Evolutionary conservation across 371 early-diverging fungal species (phyloP).

Genomic region (Smittium culicis): DNA sequence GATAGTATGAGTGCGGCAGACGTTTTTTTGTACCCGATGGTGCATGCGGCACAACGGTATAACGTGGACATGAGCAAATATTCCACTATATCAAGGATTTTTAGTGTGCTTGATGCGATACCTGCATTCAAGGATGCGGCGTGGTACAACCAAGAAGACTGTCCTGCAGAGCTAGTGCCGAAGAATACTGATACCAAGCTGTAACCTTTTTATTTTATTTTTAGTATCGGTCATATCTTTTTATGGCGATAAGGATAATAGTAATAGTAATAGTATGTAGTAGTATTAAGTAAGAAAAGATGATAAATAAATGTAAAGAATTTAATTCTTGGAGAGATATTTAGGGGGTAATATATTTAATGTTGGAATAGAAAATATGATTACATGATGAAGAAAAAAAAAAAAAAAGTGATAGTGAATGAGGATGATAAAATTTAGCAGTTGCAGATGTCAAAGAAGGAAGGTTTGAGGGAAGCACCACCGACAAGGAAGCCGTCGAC

Average conservation of each 20-base stretch:
- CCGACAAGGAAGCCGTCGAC: conserved; percentile 99
- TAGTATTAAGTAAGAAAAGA: too few relatives aligned
- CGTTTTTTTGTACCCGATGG: conserved; percentile 62
- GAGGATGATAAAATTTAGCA: too few relatives aligned
- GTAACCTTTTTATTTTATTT: too few relatives aligned
- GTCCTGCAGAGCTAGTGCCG: conserved; percentile 37
- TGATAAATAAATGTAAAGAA: too few relatives aligned
- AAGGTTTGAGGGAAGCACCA: conserved; percentile 90
- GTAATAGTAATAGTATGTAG: too few relatives aligned
- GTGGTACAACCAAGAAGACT: conserved; percentile 60
- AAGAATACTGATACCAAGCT: too few relatives aligned
- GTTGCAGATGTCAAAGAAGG: conserved; percentile 60
- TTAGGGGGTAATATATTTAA: neutral
- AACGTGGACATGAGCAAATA: conserved; percentile 56
- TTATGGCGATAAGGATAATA: too few relatives aligned
- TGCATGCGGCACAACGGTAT: conserved; percentile 58
- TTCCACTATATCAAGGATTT: conserved; percentile 41
- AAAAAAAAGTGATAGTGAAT: conserved; percentile 4
- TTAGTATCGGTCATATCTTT: too few relatives aligned
- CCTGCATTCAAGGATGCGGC: conserved; percentile 55
- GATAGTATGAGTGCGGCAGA: conserved; percentile 77
- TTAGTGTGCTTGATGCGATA: conserved; percentile 20
- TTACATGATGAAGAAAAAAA: conserved; percentile 1
- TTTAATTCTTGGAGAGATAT: too few relatives aligned
- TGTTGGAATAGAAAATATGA: conserved; percentile 10